Evolutionary conservation across 306 rosid genomes (phyloP).

Genomic region (Cucumis melo): DNA sequence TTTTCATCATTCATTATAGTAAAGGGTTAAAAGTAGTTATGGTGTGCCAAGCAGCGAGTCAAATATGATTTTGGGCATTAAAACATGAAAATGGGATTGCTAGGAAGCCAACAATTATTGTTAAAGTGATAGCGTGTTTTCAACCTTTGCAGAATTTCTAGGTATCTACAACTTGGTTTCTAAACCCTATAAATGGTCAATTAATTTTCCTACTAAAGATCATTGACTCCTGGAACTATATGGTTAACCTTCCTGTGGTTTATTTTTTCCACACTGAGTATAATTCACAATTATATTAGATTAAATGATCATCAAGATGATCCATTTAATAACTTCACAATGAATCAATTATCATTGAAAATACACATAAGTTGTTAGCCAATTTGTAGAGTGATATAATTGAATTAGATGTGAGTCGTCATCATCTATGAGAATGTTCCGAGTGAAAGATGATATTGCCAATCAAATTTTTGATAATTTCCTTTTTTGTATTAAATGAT

Average conservation of each 20-base stretch:
- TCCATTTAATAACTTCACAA: no score
- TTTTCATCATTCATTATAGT: slow-evolving; percentile 4
- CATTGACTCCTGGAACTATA: not conserved
- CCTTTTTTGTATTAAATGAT: no score
- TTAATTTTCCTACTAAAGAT: not conserved
- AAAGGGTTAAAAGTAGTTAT: slow-evolving; percentile 71
- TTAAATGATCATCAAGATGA: no score
- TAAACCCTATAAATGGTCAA: no score
- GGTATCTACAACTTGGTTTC: slow-evolving; percentile 26
- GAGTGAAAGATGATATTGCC: no score
- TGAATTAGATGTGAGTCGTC: no score
- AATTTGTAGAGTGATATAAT: no score
- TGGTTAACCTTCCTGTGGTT: slow-evolving; percentile 12
- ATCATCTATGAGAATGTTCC: no score
- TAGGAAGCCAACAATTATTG: slow-evolving; percentile 71
- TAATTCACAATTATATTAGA: no score
- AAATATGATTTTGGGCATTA: slow-evolving; percentile 93
- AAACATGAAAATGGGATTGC: slow-evolving; percentile 87
- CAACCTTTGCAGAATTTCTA: slow-evolving; percentile 92
- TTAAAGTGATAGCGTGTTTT: slow-evolving; percentile 83
- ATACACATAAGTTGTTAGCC: no score
- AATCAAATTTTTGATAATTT: no score
- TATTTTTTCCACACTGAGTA: slow-evolving; percentile 67
- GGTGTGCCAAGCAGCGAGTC: slow-evolving; percentile 99
- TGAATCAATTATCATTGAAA: no score